These are phyloP conservation scores for Amylocystis lapponica DNA, from an alignment of 768 basidiomycete genomes.

Conservation along the genomic window DNA sequence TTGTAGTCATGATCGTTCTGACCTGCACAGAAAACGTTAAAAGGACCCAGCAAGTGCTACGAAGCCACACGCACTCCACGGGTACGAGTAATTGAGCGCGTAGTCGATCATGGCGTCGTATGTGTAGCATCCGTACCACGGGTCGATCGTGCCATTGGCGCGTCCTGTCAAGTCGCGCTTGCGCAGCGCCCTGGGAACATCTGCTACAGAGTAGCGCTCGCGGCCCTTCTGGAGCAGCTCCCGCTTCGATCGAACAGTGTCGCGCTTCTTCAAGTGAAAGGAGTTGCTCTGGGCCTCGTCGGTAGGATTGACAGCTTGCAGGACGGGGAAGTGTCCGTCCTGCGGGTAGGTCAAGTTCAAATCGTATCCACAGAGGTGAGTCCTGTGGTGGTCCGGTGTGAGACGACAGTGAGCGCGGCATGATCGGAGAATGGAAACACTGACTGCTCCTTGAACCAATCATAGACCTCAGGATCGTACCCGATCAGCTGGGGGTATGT, in stretches of 20 bases:
- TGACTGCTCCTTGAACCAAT: slow-evolving; percentile 66
- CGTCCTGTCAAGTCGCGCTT: slow-evolving; percentile 42
- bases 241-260: background rate
- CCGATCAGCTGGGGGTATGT: slow-evolving; percentile 75
- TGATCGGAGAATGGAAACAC: too few relatives aligned
- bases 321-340: slow-evolving; percentile 40
- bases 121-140: slow-evolving; percentile 45
- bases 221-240: background rate
- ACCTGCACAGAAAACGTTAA: background rate
- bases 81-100: slow-evolving; percentile 64
- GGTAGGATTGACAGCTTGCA: slow-evolving; percentile 8
- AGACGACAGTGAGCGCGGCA: too few relatives aligned
- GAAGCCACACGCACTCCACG: slow-evolving; percentile 51
- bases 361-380: slow-evolving; percentile 57
- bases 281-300: slow-evolving; percentile 7
- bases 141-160: slow-evolving; percentile 43
- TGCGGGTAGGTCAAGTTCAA: slow-evolving; percentile 69
- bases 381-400: slow-evolving; percentile 37
- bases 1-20: background rate
- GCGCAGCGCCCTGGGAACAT: too few relatives aligned
- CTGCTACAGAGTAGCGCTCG: too few relatives aligned
- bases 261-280: slow-evolving; percentile 4
- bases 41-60: too few relatives aligned
- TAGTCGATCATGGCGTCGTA: slow-evolving; percentile 66
- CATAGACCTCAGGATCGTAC: slow-evolving; percentile 59